Percentiles rank a stretch among this genome's conserved stretches.
Evolutionary conservation across 768 basidiomycete genomes (phyloP).

Genomic region (Tricholoma sp.): DNA sequence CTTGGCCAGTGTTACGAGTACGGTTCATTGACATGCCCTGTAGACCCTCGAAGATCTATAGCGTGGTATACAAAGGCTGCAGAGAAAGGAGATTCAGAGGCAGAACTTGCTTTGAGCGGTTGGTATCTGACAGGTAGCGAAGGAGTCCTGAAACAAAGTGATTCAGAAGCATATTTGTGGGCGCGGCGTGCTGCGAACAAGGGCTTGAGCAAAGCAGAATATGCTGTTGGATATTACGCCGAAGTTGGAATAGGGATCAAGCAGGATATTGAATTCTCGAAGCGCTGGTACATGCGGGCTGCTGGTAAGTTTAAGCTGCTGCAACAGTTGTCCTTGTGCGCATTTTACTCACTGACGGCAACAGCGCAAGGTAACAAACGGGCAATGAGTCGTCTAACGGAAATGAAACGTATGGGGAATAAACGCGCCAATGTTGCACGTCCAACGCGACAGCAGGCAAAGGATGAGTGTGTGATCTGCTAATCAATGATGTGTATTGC

Average conservation of each 20-base stretch:
- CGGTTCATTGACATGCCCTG: conserved; percentile 80
- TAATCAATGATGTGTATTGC: conserved; percentile 21
- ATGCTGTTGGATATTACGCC: conserved; percentile 97
- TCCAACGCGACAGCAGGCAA: conserved; percentile 90
- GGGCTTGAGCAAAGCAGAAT: conserved; percentile 94
- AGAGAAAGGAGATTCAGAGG: conserved; percentile 92
- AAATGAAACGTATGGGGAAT: conserved; percentile 87
- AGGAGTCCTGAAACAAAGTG: conserved; percentile 94
- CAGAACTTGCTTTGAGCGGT: conserved; percentile 92
- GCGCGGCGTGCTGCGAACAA: conserved; percentile 95
- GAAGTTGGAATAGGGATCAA: conserved; percentile 98
- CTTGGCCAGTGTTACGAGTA: conserved; percentile 96
- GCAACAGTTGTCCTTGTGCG: background rate
- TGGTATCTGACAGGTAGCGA: conserved; percentile 98
- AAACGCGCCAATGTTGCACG: conserved; percentile 73
- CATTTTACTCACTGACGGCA: background rate
- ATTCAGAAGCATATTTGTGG: conserved; percentile 99
- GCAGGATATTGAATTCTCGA: conserved; percentile 92
- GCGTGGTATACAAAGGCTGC: conserved; percentile 99
- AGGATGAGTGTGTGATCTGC: conserved; percentile 88
- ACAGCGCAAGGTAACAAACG: conserved; percentile 97
- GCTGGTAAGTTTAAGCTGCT: conserved; percentile 61
- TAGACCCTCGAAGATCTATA: conserved; percentile 91
- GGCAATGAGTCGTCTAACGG: conserved; percentile 92
- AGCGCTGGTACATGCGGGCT: conserved; percentile 98